Percentiles rank a stretch among this genome's conserved stretches.
phyloP scores from a whole-genome alignment of 2,329 filamentous ascomycete genomes.

The Colletotrichum spaethianum region DNA sequence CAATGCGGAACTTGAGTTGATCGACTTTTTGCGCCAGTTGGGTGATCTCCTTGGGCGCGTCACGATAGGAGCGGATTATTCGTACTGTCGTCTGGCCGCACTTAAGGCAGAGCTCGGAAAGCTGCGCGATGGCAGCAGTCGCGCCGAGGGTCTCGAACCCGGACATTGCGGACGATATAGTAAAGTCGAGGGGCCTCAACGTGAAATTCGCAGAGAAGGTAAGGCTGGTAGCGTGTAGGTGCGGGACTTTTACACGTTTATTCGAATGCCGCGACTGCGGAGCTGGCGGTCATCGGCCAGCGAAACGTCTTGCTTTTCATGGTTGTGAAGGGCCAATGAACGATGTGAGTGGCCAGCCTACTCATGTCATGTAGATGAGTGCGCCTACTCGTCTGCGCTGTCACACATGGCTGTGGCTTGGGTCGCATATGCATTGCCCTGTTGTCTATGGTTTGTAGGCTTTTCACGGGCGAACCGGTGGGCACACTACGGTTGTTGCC shows the following conservation, averaged over 20 bases:
- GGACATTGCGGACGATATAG: background rate
- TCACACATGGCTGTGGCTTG: background rate
- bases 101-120: slow-evolving; percentile 1
- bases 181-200: too few relatives aligned
- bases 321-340: background rate
- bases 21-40: background rate
- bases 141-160: background rate
- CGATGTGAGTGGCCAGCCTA: background rate
- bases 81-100: background rate
- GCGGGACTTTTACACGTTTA: background rate
- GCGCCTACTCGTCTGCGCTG: background rate
- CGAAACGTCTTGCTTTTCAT: background rate
- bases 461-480: background rate
- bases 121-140: background rate
- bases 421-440: background rate
- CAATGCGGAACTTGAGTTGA: background rate
- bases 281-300: background rate
- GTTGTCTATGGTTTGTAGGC: background rate
- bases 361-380: background rate
- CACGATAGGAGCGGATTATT: slow-evolving; percentile 1
- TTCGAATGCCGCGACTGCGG: too few relatives aligned
- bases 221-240: background rate
- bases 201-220: background rate
- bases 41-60: background rate
- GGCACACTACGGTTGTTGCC: background rate